Conservation (phyloP, 768 basidiomycete species). For the Tubosaeta sp. region DNA sequence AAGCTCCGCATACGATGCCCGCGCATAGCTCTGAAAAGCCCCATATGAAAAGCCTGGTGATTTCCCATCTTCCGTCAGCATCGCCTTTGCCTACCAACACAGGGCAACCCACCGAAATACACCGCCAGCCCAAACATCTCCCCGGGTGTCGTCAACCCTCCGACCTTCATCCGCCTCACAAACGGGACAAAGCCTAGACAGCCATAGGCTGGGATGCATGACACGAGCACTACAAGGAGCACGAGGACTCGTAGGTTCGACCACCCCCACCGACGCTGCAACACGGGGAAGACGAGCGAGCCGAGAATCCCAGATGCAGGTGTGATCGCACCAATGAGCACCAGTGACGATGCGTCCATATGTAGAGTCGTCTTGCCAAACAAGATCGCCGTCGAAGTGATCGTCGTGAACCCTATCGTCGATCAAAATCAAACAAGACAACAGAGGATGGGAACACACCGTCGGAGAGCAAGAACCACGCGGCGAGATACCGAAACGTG, state of each 20-base stretch:
- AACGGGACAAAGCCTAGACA: constrained; percentile 70
- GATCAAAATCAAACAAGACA: no score
- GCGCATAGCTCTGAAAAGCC: constrained; percentile 81
- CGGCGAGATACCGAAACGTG: no score
- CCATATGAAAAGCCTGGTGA: constrained; percentile 54
- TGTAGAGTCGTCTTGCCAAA: no score
- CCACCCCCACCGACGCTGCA: constrained; percentile 64
- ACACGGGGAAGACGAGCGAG: constrained; percentile 74
- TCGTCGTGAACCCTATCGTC: no score
- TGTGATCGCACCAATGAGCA: no score
- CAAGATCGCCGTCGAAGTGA: no score
- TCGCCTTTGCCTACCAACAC: not conserved
- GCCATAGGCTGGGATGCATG: constrained; percentile 72
- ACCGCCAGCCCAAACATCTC: constrained; percentile 86
- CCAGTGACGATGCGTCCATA: no score
- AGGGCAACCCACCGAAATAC: constrained; percentile 65
- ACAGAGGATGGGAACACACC: no score
- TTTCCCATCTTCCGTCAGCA: not conserved
- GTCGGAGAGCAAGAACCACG: no score
- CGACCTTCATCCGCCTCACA: constrained; percentile 49
- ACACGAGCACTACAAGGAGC: constrained; percentile 65
- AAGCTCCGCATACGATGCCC: constrained; percentile 83
- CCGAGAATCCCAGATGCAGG: no score
- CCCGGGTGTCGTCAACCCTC: constrained; percentile 69
- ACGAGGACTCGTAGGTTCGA: constrained; percentile 66